A percentile compares a stretch with the other conserved stretches of the same genome.
phyloP scores from a whole-genome alignment of 1,284 basidiomycete species.

The Lentinus polychrous region DNA sequence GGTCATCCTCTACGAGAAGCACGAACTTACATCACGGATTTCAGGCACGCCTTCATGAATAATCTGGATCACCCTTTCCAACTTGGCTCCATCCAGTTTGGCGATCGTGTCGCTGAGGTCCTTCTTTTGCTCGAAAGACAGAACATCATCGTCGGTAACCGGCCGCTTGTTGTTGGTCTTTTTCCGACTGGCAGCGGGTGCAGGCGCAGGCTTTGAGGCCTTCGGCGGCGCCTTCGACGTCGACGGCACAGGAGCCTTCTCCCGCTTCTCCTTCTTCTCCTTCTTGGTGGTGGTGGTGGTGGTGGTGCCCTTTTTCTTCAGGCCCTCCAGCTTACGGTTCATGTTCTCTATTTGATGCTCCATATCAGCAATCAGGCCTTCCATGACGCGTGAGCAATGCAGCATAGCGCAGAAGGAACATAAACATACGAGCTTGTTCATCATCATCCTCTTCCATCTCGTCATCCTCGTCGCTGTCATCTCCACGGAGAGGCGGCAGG shows the following conservation, averaged over 20 bases:
- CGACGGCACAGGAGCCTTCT: slow-evolving; percentile 42
- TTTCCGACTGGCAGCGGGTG: slow-evolving; percentile 39
- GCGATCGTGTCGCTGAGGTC: slow-evolving; percentile 90
- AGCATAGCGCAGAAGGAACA: slow-evolving; percentile 7
- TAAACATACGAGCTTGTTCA: slow-evolving; percentile 45
- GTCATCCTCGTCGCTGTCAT: slow-evolving; percentile 37
- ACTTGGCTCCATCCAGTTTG: slow-evolving; percentile 67
- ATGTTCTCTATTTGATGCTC: slow-evolving; percentile 72
- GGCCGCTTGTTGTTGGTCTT: slow-evolving; percentile 36
- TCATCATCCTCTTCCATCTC: slow-evolving; percentile 43
- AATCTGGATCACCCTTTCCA: slow-evolving; percentile 84
- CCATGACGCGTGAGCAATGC: slow-evolving; percentile 15
- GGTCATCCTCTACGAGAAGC: slow-evolving; percentile 1
- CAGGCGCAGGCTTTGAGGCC: slow-evolving; percentile 4
- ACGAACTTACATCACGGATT: slow-evolving; percentile 74
- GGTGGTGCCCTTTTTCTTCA: slow-evolving; percentile 46
- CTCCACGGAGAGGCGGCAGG: slow-evolving; percentile 55
- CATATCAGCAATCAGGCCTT: slow-evolving; percentile 64
- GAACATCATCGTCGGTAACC: slow-evolving; percentile 55
- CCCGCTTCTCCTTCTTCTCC: slow-evolving; percentile 53
- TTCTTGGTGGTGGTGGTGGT: slow-evolving; percentile 51
- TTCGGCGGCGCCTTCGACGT: slow-evolving; percentile 42
- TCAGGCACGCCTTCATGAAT: slow-evolving; percentile 87
- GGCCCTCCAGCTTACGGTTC: slow-evolving; percentile 52
- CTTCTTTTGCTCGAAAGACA: slow-evolving; percentile 94